phyloP scores from a whole-genome alignment of 2,329 filamentous ascomycete genomes.

The Truncatella angustata region DNA sequence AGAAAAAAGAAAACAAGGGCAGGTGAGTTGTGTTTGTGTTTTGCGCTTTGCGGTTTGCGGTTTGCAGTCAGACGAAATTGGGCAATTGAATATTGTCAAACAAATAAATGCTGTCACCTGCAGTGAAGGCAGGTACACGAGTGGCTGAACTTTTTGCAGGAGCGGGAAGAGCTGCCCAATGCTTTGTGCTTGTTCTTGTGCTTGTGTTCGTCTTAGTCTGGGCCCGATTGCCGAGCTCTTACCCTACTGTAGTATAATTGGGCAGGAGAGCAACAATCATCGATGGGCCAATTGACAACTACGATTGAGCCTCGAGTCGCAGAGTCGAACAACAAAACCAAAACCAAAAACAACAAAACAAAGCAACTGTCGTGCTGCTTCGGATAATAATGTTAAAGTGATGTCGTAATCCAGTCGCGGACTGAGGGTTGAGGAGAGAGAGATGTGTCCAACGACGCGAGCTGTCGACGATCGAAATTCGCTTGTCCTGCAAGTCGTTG shows the following conservation, averaged over 20 bases:
- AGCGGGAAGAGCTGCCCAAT: conserved; percentile 9
- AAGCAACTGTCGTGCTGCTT: neutral
- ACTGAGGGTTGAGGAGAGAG: too few species aligned
- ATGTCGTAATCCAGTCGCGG: too few species aligned
- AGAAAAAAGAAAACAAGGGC: neutral
- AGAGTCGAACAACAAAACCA: too few species aligned
- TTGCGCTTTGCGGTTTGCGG: too few species aligned
- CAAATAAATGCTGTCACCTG: too few species aligned
- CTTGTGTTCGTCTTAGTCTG: too few species aligned
- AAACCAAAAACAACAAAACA: neutral
- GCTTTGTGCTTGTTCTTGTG: too few species aligned
- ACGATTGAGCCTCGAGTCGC: too few species aligned
- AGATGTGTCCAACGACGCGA: too few species aligned
- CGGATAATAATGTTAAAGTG: too few species aligned
- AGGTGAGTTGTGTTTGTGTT: neutral
- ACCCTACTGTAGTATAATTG: neutral
- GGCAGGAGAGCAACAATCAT: neutral
- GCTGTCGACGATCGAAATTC: too few species aligned
- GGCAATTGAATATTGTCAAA: neutral
- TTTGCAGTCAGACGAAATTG: neutral
- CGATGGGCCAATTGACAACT: neutral
- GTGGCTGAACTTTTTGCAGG: conserved; percentile 9
- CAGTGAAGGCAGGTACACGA: neutral
- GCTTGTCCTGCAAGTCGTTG: neutral
- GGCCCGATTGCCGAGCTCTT: neutral